Conservation (phyloP, 2,329 filamentous ascomycete genomes). For the Exophiala oligosperma region DNA sequence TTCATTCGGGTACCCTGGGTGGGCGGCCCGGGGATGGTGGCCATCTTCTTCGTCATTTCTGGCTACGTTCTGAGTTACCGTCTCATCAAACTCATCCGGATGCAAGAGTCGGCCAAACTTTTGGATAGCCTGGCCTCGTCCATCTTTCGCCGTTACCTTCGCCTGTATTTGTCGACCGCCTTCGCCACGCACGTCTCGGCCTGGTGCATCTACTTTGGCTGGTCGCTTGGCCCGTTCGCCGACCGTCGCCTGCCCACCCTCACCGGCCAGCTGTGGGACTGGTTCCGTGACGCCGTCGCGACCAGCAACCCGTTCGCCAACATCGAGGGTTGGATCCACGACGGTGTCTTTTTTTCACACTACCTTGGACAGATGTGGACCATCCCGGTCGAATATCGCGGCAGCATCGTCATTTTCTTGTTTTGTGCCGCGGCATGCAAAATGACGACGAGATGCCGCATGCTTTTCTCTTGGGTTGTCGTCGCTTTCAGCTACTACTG, state of each 20-base stretch:
- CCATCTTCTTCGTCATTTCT: slow-evolving; percentile 51
- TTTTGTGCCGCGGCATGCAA: slow-evolving; percentile 2
- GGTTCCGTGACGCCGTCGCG: slow-evolving; percentile 29
- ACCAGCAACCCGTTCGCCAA: slow-evolving; percentile 37
- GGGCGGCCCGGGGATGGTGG: slow-evolving; percentile 34
- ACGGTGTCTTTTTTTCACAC: slow-evolving; percentile 31
- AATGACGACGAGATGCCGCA: neutral
- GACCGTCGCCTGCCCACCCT: neutral
- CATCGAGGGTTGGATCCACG: slow-evolving; percentile 30
- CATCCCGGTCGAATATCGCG: slow-evolving; percentile 3
- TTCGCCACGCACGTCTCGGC: slow-evolving; percentile 42
- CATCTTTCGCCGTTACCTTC: slow-evolving; percentile 45
- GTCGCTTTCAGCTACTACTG: neutral
- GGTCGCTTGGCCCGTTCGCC: slow-evolving; percentile 32
- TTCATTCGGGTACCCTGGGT: slow-evolving; percentile 38
- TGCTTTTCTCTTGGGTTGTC: neutral
- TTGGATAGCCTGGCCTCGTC: slow-evolving; percentile 39
- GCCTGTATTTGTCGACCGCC: slow-evolving; percentile 46
- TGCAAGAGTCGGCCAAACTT: slow-evolving; percentile 38
- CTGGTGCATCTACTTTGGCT: neutral
- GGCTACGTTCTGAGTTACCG: slow-evolving; percentile 49
- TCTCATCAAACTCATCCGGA: slow-evolving; percentile 39
- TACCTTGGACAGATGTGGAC: slow-evolving; percentile 47
- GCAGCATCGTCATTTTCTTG: slow-evolving; percentile 1
- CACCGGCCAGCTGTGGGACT: slow-evolving; percentile 11